phyloP scores from a whole-genome alignment of 2,329 filamentous ascomycete genomes.

The Pseudogymnoascus sp. region DNA sequence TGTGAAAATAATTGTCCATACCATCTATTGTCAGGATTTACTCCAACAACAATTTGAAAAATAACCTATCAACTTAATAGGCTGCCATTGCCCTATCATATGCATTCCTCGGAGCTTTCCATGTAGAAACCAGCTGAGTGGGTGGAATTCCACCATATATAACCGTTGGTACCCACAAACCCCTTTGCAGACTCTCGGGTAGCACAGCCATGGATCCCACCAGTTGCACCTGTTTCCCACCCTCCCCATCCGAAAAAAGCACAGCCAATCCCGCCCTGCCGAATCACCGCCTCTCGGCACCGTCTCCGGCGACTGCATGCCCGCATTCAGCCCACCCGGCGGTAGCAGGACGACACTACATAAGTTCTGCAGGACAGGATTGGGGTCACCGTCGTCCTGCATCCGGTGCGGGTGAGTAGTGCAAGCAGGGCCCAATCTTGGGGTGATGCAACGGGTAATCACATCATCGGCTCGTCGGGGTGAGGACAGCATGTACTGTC shows the following conservation, averaged over 20 bases:
- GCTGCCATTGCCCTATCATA: background rate
- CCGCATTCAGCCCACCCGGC: background rate
- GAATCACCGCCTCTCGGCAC: background rate
- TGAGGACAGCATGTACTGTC: background rate
- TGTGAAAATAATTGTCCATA: background rate
- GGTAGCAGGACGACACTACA: background rate
- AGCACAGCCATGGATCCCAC: background rate
- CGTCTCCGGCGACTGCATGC: background rate
- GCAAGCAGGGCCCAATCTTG: background rate
- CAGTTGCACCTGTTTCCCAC: background rate
- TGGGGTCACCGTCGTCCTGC: background rate
- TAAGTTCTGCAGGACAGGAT: background rate
- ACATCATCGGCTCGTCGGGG: background rate
- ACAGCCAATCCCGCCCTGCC: background rate
- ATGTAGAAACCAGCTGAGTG: background rate
- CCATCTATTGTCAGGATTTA: background rate
- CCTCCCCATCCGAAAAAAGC: background rate
- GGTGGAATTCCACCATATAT: background rate
- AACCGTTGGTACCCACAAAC: background rate
- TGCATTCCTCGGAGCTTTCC: background rate
- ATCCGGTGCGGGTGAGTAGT: background rate
- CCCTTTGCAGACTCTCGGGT: background rate
- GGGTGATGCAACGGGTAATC: background rate
- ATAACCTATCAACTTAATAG: background rate
- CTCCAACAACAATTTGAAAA: background rate